These are phyloP conservation scores for Acarospora socialis DNA, from an alignment of 2,329 filamentous ascomycete genomes.

Conservation along the genomic window DNA sequence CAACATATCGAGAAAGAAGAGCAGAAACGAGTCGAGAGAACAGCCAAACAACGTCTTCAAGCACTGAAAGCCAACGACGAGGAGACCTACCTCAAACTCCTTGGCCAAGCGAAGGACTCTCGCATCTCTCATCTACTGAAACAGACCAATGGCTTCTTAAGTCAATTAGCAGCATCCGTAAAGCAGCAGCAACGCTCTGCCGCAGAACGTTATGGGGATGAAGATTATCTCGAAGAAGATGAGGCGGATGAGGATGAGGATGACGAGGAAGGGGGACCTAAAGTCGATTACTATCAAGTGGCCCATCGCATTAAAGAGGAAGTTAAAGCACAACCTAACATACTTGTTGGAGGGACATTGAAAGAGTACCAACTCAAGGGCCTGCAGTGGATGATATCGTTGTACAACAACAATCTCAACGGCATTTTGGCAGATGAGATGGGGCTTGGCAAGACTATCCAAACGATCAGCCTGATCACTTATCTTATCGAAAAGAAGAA, in stretches of 20 bases:
- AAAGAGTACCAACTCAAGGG: constrained; percentile 99
- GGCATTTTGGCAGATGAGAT: constrained; percentile 98
- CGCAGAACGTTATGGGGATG: constrained; percentile 62
- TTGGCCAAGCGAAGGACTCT: constrained; percentile 97
- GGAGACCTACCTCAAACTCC: constrained; percentile 93
- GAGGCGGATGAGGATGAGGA: constrained; percentile 46
- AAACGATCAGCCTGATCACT: constrained; percentile 94
- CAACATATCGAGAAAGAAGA: constrained; percentile 98
- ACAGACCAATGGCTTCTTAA: constrained; percentile 94
- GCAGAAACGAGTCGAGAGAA: constrained; percentile 94
- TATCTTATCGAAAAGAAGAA: constrained; percentile 94
- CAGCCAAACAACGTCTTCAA: constrained; percentile 97
- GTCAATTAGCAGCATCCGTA: constrained; percentile 87
- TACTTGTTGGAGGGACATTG: constrained; percentile 78
- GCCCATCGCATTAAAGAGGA: constrained; percentile 93
- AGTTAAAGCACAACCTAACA: constrained; percentile 65
- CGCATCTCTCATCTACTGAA: constrained; percentile 95
- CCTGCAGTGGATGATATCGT: constrained; percentile 97
- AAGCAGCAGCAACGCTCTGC: constrained; percentile 82
- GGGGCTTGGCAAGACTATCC: constrained; percentile 99
- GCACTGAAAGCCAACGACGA: constrained; percentile 98
- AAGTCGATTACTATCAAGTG: constrained; percentile 98
- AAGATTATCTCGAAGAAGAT: constrained; percentile 37
- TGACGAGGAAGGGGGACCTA: constrained; percentile 49
- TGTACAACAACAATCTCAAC: constrained; percentile 99